These are phyloP conservation scores for Sophora flavescens DNA, from an alignment of 306 rosid species.

Conservation along the genomic window DNA sequence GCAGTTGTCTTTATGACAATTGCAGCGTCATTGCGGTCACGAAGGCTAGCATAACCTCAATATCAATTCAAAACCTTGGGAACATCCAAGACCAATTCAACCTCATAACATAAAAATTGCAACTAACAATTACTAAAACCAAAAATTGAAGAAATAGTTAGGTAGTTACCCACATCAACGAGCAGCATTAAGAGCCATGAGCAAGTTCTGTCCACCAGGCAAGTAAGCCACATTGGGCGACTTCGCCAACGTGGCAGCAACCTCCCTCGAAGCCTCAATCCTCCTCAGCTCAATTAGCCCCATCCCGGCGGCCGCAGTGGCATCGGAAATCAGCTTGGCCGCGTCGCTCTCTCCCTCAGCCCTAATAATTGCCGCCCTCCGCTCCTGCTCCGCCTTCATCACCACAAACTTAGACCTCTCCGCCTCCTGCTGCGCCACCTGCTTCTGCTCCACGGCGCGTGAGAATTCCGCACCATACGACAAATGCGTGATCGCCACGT, in stretches of 20 bases:
- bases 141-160: neutral
- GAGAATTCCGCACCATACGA: conserved; percentile 83
- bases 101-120: neutral
- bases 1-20: too few relatives aligned
- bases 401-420: conserved; percentile 92
- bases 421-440: conserved; percentile 98
- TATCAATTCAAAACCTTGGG: too few relatives aligned
- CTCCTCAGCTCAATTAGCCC: conserved; percentile 85
- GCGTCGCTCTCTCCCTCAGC: conserved; percentile 96
- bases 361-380: conserved; percentile 84
- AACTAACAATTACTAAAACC: neutral
- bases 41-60: too few relatives aligned
- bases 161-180: conserved; percentile 66
- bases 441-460: conserved; percentile 92
- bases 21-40: too few relatives aligned
- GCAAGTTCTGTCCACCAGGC: conserved; percentile 66
- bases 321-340: conserved; percentile 89
- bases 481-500: conserved; percentile 88
- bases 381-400: conserved; percentile 95
- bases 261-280: conserved; percentile 93
- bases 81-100: too few relatives aligned
- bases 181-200: conserved; percentile 69
- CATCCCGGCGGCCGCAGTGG: conserved; percentile 68
- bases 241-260: conserved; percentile 76
- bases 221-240: conserved; percentile 87